These are phyloP conservation scores for Apiotrichum mycotoxinovorans DNA, from an alignment of 1,284 basidiomycete species.

Conservation along the genomic window DNA sequence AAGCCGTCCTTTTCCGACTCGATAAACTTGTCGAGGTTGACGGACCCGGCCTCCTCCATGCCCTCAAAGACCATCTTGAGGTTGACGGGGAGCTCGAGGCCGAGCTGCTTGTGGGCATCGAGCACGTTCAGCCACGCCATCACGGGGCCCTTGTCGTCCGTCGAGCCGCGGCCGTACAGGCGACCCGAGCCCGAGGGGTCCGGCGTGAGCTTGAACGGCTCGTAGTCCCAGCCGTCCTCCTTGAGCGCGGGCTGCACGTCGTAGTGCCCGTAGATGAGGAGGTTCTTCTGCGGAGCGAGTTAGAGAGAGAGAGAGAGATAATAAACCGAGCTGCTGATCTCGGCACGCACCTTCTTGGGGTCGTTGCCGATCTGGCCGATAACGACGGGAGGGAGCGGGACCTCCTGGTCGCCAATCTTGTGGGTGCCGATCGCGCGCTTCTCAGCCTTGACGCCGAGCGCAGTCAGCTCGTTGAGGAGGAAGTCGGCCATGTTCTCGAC, in stretches of 20 bases:
- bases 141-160: slow-evolving; percentile 90
- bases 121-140: slow-evolving; percentile 94
- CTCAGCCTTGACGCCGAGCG: slow-evolving; percentile 70
- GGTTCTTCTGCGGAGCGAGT: slow-evolving; percentile 63
- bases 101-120: slow-evolving; percentile 74
- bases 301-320: too few species aligned
- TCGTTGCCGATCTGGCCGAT: slow-evolving; percentile 81
- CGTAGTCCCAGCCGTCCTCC: slow-evolving; percentile 86
- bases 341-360: slow-evolving; percentile 58
- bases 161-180: slow-evolving; percentile 83
- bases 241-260: slow-evolving; percentile 55
- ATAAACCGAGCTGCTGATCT: too few species aligned
- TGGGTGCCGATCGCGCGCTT: slow-evolving; percentile 77
- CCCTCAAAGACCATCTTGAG: slow-evolving; percentile 93
- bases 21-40: slow-evolving; percentile 89
- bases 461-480: slow-evolving; percentile 67
- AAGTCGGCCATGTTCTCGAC: slow-evolving; percentile 80
- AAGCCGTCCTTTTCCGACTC: slow-evolving; percentile 72
- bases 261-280: slow-evolving; percentile 88
- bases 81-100: slow-evolving; percentile 85
- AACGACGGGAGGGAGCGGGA: slow-evolving; percentile 79
- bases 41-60: slow-evolving; percentile 96
- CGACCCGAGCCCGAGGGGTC: slow-evolving; percentile 53
- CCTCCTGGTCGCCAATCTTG: slow-evolving; percentile 68
- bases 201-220: slow-evolving; percentile 78